Conservation (phyloP, 2,329 filamentous ascomycete species). For the Aspergillus felis region DNA sequence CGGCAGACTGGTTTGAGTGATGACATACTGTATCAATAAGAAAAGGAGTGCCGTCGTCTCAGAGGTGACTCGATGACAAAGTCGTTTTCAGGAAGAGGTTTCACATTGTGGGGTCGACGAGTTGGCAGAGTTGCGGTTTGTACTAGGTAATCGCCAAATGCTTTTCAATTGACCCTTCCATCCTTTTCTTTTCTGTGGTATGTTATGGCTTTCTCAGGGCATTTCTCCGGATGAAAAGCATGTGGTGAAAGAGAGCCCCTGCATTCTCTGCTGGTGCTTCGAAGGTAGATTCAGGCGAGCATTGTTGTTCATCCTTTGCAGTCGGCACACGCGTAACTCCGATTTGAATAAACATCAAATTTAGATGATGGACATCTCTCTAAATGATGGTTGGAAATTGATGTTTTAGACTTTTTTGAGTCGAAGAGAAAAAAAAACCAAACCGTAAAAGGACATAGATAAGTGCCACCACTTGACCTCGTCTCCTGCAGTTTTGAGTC, state of each 20-base stretch:
- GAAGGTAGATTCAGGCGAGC: no score
- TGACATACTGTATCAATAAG: no score
- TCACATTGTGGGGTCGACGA: background rate
- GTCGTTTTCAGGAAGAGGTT: background rate
- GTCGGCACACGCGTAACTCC: background rate
- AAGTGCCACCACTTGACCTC: no score
- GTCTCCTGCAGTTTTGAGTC: no score
- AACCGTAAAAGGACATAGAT: no score
- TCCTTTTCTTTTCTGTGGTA: background rate
- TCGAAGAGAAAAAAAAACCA: no score
- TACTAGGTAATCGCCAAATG: background rate
- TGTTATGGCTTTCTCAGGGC: background rate
- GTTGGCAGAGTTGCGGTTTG: background rate
- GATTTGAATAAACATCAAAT: background rate
- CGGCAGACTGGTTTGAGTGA: background rate
- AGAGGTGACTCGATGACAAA: background rate
- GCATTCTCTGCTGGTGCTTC: no score
- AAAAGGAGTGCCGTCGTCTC: no score
- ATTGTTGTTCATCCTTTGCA: background rate
- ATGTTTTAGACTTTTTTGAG: no score
- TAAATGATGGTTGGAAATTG: no score
- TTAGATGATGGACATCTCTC: background rate
- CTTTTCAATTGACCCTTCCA: background rate
- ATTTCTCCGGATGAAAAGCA: background rate
- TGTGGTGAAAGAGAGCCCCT: background rate